A percentile compares a stretch with the other conserved stretches of the same genome.
Conservation (phyloP, 2,329 filamentous ascomycete species). For the Penicillium brasilianum region DNA sequence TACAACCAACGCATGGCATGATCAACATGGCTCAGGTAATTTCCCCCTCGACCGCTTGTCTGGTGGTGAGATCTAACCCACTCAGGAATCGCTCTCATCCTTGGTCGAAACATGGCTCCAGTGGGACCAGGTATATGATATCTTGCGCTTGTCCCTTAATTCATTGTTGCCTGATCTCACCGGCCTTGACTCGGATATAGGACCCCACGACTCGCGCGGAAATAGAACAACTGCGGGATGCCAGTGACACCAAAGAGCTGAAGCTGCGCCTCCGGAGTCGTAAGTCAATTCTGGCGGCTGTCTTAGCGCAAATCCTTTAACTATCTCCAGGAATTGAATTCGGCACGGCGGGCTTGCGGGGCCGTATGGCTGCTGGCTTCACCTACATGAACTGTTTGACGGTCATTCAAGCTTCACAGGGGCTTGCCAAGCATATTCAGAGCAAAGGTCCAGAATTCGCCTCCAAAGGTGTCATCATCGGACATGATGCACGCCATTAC, state of each 20-base stretch:
- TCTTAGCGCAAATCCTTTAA: slow-evolving; percentile 12
- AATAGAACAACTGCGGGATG: slow-evolving; percentile 57
- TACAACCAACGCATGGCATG: slow-evolving; percentile 23
- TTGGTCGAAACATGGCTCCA: slow-evolving; percentile 63
- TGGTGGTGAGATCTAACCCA: slow-evolving; percentile 10
- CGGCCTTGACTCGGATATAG: slow-evolving; percentile 30
- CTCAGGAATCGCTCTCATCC: slow-evolving; percentile 41
- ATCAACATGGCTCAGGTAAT: slow-evolving; percentile 32
- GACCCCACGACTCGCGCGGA: slow-evolving; percentile 60
- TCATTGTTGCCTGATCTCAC: slow-evolving; percentile 25
- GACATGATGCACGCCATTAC: slow-evolving; percentile 67
- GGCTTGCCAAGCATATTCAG: slow-evolving; percentile 65
- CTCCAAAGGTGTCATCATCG: slow-evolving; percentile 61
- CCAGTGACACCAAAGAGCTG: slow-evolving; percentile 54
- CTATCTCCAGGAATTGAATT: slow-evolving; percentile 59
- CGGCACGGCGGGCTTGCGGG: slow-evolving; percentile 66
- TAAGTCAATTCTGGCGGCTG: slow-evolving; percentile 26
- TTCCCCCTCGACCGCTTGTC: not conserved
- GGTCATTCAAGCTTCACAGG: slow-evolving; percentile 68
- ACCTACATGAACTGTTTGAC: slow-evolving; percentile 64
- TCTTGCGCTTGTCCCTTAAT: not conserved
- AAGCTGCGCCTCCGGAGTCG: slow-evolving; percentile 59
- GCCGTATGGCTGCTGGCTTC: slow-evolving; percentile 70
- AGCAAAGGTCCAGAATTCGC: slow-evolving; percentile 50
- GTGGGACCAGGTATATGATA: slow-evolving; percentile 54